Evolutionary conservation across 2,329 filamentous ascomycete species (phyloP).

Genomic region (Tothia fuscella): DNA sequence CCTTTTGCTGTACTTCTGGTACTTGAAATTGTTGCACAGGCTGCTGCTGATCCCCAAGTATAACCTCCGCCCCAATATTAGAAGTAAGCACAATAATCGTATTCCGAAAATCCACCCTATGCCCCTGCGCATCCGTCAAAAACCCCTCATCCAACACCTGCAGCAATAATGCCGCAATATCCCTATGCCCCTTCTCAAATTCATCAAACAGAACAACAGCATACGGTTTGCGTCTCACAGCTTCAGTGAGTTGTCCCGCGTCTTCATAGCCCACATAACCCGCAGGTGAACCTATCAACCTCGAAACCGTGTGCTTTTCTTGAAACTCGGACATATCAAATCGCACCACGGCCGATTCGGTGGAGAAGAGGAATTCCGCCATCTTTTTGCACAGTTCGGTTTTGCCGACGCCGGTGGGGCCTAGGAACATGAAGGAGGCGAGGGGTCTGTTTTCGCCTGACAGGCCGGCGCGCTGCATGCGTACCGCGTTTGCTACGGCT

Average conservation of each 20-base stretch:
- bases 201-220: slow-evolving; percentile 92
- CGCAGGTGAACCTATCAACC: slow-evolving; percentile 83
- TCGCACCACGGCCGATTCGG: slow-evolving; percentile 76
- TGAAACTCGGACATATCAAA: slow-evolving; percentile 99
- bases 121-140: slow-evolving; percentile 87
- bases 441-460: slow-evolving; percentile 85
- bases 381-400: slow-evolving; percentile 96
- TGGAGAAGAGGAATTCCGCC: slow-evolving; percentile 84
- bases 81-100: slow-evolving; percentile 94
- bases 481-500: slow-evolving; percentile 83
- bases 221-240: slow-evolving; percentile 87
- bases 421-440: slow-evolving; percentile 95
- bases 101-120: slow-evolving; percentile 94
- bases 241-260: slow-evolving; percentile 89
- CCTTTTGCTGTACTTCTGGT: too few species aligned
- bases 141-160: slow-evolving; percentile 96
- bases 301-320: slow-evolving; percentile 90
- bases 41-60: slow-evolving; percentile 70
- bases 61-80: slow-evolving; percentile 84
- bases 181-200: slow-evolving; percentile 93
- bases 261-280: slow-evolving; percentile 97
- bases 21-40: too few species aligned
- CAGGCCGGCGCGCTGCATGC: slow-evolving; percentile 83
- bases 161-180: slow-evolving; percentile 82
- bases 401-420: slow-evolving; percentile 92